A percentile compares a stretch with the other conserved stretches of the same genome.
phyloP scores from a whole-genome alignment of 176 grass and related monocot species.

The Eragrostis nindensis region DNA sequence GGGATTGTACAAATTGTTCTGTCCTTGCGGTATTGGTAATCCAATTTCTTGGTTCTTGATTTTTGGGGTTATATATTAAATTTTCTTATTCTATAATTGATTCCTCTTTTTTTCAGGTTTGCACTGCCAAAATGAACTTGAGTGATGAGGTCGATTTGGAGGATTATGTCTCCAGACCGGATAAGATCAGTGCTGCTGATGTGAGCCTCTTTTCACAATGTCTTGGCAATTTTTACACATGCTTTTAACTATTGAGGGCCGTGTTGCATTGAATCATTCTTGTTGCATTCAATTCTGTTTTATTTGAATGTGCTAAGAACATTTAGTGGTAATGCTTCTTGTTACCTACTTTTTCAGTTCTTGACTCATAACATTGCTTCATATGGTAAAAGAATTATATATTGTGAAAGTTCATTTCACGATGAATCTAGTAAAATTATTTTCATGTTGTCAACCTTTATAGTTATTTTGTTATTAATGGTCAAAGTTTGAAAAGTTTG shows the following conservation, averaged over 20 bases:
- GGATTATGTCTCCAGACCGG: constrained; percentile 93
- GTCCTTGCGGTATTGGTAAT: not conserved
- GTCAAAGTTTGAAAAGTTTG: too few species aligned
- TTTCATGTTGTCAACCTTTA: too few species aligned
- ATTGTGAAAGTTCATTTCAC: too few species aligned
- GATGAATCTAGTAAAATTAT: too few species aligned
- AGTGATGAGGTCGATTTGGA: constrained; percentile 96
- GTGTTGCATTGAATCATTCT: too few species aligned
- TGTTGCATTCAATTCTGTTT: not conserved
- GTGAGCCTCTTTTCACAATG: constrained; percentile 49
- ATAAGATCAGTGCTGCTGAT: constrained; percentile 98
- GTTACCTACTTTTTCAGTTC: not conserved
- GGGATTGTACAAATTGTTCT: too few species aligned
- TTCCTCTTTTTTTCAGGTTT: constrained; percentile 59
- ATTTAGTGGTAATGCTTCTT: not conserved
- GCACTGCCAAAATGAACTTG: constrained; percentile 97
- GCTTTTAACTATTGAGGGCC: not conserved
- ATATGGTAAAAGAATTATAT: too few species aligned
- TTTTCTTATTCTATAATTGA: not conserved
- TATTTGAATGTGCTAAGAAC: not conserved
- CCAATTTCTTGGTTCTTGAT: not conserved
- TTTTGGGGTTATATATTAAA: not conserved
- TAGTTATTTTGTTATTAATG: too few species aligned
- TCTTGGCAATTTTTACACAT: not conserved
- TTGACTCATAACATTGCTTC: too few species aligned